Percentiles rank a stretch among this genome's conserved stretches.
These are phyloP conservation scores for Groenewaldozyma salmanticensis DNA, from an alignment of 805 yeast species.

Conservation along the genomic window DNA sequence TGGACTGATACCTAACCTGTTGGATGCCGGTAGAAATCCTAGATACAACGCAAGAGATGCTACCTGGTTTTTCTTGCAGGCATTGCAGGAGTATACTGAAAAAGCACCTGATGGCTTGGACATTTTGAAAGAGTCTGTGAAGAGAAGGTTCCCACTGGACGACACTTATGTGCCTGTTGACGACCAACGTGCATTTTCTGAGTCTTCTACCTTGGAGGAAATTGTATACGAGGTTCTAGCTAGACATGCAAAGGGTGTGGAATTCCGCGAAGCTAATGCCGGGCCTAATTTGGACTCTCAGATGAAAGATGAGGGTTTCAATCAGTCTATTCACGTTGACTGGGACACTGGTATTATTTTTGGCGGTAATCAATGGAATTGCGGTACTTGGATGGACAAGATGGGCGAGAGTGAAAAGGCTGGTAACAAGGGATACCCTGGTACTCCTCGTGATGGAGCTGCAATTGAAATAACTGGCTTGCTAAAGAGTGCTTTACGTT, in stretches of 20 bases:
- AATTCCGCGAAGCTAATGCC: conserved; percentile 90
- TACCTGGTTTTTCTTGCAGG: conserved; percentile 86
- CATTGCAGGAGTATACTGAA: conserved; percentile 72
- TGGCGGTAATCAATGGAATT: conserved; percentile 87
- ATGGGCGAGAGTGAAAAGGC: conserved; percentile 93
- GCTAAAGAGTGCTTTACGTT: conserved; percentile 73
- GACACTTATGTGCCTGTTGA: conserved; percentile 64
- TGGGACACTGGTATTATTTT: conserved; percentile 82
- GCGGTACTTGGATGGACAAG: conserved; percentile 99
- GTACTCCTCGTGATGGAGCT: conserved; percentile 97
- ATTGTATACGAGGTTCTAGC: conserved; percentile 68
- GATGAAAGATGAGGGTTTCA: conserved; percentile 88
- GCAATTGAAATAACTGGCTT: conserved; percentile 88
- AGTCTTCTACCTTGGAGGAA: conserved; percentile 62
- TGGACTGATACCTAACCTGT: conserved; percentile 85
- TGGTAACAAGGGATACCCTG: conserved; percentile 83
- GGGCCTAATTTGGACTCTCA: conserved; percentile 82
- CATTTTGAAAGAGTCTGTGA: conserved; percentile 61
- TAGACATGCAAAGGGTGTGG: conserved; percentile 86
- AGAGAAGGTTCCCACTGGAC: conserved; percentile 81
- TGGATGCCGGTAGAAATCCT: conserved; percentile 91
- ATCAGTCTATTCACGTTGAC: conserved; percentile 70
- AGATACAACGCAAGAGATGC: conserved; percentile 96
- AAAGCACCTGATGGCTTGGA: conserved; percentile 58
- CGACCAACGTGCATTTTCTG: conserved; percentile 66